phyloP scores from a whole-genome alignment of 371 early-diverging fungal genomes.

The Mucor mucedo region DNA sequence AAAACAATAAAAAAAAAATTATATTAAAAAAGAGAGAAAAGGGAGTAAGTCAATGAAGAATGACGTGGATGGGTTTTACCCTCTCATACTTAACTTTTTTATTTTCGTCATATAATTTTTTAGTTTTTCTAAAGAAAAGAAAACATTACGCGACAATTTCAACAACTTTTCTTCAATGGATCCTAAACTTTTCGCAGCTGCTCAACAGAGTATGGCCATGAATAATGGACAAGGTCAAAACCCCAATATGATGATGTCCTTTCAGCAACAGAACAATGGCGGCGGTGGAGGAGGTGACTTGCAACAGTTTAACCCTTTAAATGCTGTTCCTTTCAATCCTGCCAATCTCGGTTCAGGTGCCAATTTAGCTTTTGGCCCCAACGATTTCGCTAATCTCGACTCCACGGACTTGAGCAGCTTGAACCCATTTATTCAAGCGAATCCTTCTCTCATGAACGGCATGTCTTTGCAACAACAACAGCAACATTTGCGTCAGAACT shows the following conservation, averaged over 20 bases:
- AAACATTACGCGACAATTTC: slow-evolving; percentile 1
- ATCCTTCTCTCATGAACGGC: slow-evolving; percentile 23
- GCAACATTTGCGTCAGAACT: slow-evolving; percentile 23
- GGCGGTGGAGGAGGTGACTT: slow-evolving; percentile 33
- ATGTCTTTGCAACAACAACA: slow-evolving; percentile 24
- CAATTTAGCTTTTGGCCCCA: slow-evolving; percentile 31
- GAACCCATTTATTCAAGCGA: slow-evolving; percentile 28
- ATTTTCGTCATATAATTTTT: too few relatives aligned
- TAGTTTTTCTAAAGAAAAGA: too few relatives aligned
- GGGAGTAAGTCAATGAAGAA: too few relatives aligned
- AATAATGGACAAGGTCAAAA: slow-evolving; percentile 35
- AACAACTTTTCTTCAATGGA: slow-evolving; percentile 27
- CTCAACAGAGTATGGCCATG: slow-evolving; percentile 40
- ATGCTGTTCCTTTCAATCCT: slow-evolving; percentile 28
- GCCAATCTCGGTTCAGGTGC: slow-evolving; percentile 25
- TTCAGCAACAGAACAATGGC: slow-evolving; percentile 38
- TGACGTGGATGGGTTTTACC: too few relatives aligned
- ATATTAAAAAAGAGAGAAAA: too few relatives aligned
- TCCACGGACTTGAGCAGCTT: slow-evolving; percentile 35
- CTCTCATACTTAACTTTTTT: too few relatives aligned
- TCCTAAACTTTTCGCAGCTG: slow-evolving; percentile 45
- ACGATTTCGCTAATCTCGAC: slow-evolving; percentile 33
- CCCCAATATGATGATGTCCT: slow-evolving; percentile 43
- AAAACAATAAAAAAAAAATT: too few relatives aligned
- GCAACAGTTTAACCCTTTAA: slow-evolving; percentile 31